Percentiles rank a stretch among this genome's conserved stretches.
These are phyloP conservation scores for Aphanoascus verrucosus DNA, from an alignment of 2,329 filamentous ascomycete species.

Conservation along the genomic window DNA sequence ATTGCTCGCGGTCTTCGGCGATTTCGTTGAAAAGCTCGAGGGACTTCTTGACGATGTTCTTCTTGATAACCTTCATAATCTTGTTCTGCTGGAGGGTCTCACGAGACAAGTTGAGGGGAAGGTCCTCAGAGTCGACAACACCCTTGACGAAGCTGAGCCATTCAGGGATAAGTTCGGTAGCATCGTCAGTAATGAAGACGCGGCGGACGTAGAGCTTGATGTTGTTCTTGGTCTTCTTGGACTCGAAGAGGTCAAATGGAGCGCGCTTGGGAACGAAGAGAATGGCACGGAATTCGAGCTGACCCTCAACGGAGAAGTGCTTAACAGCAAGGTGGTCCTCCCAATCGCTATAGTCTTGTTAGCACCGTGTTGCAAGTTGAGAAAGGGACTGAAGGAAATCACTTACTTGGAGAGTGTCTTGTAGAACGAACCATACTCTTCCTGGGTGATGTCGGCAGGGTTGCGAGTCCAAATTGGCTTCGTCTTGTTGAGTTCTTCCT, in stretches of 20 bases:
- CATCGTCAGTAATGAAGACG: conserved; percentile 99
- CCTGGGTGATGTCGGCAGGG: conserved; percentile 82
- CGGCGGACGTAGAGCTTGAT: conserved; percentile 99
- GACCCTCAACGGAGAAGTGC: conserved; percentile 99
- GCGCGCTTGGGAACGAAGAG: conserved; percentile 99
- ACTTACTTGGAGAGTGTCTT: conserved; percentile 85
- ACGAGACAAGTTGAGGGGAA: conserved; percentile 98
- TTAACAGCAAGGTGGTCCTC: conserved; percentile 99
- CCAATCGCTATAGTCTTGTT: conserved; percentile 56
- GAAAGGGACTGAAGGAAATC: neutral
- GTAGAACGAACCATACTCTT: conserved; percentile 99
- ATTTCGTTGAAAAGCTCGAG: conserved; percentile 99
- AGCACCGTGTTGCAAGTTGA: conserved; percentile 7
- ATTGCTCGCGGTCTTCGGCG: conserved; percentile 98
- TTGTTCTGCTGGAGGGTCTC: conserved; percentile 99
- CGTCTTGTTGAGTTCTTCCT: conserved; percentile 99
- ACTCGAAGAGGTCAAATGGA: conserved; percentile 99
- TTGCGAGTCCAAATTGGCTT: conserved; percentile 99
- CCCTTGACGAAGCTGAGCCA: conserved; percentile 99
- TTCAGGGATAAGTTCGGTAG: conserved; percentile 96
- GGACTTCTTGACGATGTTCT: conserved; percentile 99
- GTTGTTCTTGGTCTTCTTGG: conserved; percentile 99
- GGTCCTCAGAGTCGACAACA: conserved; percentile 99
- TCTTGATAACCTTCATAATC: conserved; percentile 99
- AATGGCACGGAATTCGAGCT: conserved; percentile 99